These are phyloP conservation scores for Oidiodendron maius DNA, from an alignment of 495 filamentous ascomycete genomes.

Conservation along the genomic window DNA sequence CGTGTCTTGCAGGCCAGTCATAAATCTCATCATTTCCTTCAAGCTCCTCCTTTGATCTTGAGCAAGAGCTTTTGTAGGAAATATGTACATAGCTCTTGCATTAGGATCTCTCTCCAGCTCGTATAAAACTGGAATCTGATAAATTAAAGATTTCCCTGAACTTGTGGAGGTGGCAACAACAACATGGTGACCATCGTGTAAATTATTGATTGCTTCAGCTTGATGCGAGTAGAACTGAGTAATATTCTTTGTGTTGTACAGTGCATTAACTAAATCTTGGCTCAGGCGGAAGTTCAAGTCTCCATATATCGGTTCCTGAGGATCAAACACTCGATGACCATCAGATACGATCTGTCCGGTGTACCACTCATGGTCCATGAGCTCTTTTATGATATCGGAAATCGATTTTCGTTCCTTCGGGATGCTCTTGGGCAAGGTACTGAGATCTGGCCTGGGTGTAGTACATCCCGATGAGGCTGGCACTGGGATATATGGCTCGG, in stretches of 20 bases:
- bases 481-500: slow-evolving; percentile 21
- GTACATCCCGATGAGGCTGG: slow-evolving; percentile 22
- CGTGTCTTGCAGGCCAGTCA: slow-evolving; percentile 67
- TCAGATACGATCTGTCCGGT: slow-evolving; percentile 89
- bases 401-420: slow-evolving; percentile 79
- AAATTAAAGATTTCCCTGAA: slow-evolving; percentile 95
- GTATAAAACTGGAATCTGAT: slow-evolving; percentile 89
- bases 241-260: slow-evolving; percentile 86
- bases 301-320: slow-evolving; percentile 76
- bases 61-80: slow-evolving; percentile 94
- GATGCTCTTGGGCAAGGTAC: slow-evolving; percentile 57
- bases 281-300: slow-evolving; percentile 83
- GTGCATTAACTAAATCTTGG: slow-evolving; percentile 85
- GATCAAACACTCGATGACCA: slow-evolving; percentile 87
- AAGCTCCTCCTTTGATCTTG: slow-evolving; percentile 92
- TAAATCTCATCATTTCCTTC: slow-evolving; percentile 73
- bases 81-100: slow-evolving; percentile 93
- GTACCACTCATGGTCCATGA: slow-evolving; percentile 81
- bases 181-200: slow-evolving; percentile 78
- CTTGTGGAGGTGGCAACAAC: slow-evolving; percentile 93
- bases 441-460: slow-evolving; percentile 22
- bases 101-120: slow-evolving; percentile 72
- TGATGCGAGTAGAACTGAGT: slow-evolving; percentile 90
- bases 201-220: slow-evolving; percentile 86
- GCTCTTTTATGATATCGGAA: slow-evolving; percentile 77